Evolutionary conservation across 169 alveolate species (phyloP).

Genomic region (Cardiosporidium cionae): DNA sequence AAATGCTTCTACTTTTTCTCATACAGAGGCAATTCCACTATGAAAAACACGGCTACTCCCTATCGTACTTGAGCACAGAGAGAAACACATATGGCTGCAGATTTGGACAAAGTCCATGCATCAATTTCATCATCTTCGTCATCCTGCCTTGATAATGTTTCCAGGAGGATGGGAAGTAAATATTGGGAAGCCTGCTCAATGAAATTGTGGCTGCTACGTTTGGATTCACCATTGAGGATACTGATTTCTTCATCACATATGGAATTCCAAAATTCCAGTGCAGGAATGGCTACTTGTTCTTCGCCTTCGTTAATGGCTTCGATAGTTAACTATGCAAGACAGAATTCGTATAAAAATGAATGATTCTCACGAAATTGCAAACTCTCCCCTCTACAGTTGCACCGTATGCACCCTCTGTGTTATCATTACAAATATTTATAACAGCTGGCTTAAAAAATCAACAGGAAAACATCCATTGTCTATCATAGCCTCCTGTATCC

Average conservation of each 20-base stretch:
- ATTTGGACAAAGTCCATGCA: slow-evolving; percentile 85
- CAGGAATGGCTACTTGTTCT: slow-evolving; percentile 30
- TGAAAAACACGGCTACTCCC: too few relatives aligned
- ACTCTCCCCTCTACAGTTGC: too few relatives aligned
- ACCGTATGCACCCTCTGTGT: too few relatives aligned
- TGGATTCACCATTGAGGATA: background rate
- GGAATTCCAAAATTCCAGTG: slow-evolving; percentile 35
- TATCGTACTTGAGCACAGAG: slow-evolving; percentile 76
- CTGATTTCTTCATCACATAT: slow-evolving; percentile 30
- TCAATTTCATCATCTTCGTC: slow-evolving; percentile 47
- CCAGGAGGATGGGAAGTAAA: slow-evolving; percentile 32
- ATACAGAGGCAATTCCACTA: too few relatives aligned
- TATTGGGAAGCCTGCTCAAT: slow-evolving; percentile 32
- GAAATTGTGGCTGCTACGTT: slow-evolving; percentile 1
- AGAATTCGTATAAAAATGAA: too few relatives aligned
- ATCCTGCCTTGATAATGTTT: slow-evolving; percentile 16
- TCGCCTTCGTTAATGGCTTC: slow-evolving; percentile 18
- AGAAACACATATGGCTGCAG: slow-evolving; percentile 80
- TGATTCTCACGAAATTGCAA: too few relatives aligned
- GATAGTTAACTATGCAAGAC: slow-evolving; percentile 28
- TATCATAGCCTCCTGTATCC: too few relatives aligned
- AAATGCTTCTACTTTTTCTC: too few relatives aligned
- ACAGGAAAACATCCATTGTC: too few relatives aligned
- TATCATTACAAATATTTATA: too few relatives aligned
- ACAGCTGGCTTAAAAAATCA: too few relatives aligned